Base-by-base conservation (phyloP, 306 rosid species). In the Clitoria ternatea region DNA sequence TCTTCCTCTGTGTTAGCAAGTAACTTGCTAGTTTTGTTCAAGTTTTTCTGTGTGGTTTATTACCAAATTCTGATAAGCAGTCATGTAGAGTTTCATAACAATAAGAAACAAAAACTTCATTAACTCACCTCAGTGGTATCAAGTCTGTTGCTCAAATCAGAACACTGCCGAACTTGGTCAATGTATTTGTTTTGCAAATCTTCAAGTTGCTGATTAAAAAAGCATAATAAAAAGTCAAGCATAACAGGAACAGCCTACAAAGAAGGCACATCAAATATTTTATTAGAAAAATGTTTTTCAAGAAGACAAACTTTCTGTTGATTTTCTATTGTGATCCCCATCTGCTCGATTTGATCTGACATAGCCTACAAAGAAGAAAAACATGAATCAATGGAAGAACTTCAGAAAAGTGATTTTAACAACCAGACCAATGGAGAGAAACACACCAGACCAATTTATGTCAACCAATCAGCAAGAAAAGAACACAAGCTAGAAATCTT, bases 281-380 rank as follows among this genome's bases (percentile, higher is more conserved):
- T 11, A 13, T 23, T 9, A 9, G 48, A 20, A 12, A 1, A 62
- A 22, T 2, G 1, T 53, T 17, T 12, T 4, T 18, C 3, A 44
- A 10, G 68, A 29, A 18, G 39, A 68, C 73, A 69, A 70, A 95
- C 99, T 97, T 91, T 95, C 65, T 91, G 97, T 48, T 95, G 80
- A 44, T 66, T 75, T 77, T 91, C 99, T 56, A 86, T 40, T 32
- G 81, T 72, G 36, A 83, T 11, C 37, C 96, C 92, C 96, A 91
- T 89, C 74, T 91, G 95, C 82, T 95, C 97, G 79, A 95, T 89
- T 82, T 95, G 97, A 30, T 95, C 97, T 22, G 90, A 78, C 99
- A 89, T 89, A 22, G 96, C 91, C 97, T 95, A 45, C 19, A 74
- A 56, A 78, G 54, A 63, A 77, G 47, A 44, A 66, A 72, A 73